Evolutionary conservation across 108 stramenopile species (phyloP), one percentile per base, ranked within the genome.

Genomic region (Cylindrotheca fusiformis): DNA sequence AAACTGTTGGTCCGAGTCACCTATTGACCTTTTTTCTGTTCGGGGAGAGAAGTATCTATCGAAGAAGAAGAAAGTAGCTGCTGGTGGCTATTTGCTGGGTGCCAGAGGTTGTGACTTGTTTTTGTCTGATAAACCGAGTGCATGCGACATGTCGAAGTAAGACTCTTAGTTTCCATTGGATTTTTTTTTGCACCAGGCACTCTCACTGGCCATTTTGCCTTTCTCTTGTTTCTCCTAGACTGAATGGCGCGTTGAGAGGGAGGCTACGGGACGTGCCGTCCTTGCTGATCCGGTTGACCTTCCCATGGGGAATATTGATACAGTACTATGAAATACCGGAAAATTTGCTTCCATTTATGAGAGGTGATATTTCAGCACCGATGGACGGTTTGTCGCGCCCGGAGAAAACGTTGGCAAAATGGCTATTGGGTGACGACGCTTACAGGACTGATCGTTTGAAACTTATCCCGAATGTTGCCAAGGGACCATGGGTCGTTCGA

Each of bases 401-500:
- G 1, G 74, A 76, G 67, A 49, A 36, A 46, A 65, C 51, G 10
- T 66, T 84, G 80, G 55, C 80, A 1, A 61, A 71, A 72, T 74
- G 85, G 67, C 57, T 93, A 22, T 32, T 80, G n/a, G 83, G 82
- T 0, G 83, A 84, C 60, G 50, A 75, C n/a, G 73, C 80, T 2
- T 83, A 82, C 55, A 82, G 81, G 48, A 79, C 89, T 54, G 70
- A 86, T 29, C 71, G 79, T 8, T 76, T 83, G 59, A 93, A 93
- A 53, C 71, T 93, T 18, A 82, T 93, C 49, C 84, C 92, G 2
- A 65, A 80, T 51, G 88, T 93, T 21, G 87, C 87, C 8, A 82
- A 91, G 29, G 94, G 94, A 23, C 90, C 88, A 23, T 95, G 91
- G 91, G 72, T 93, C 17, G 89, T 89, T 21, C 79, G 86, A 20